Evolutionary conservation across 495 filamentous ascomycete species (phyloP), one percentile per base, ranked within the genome.

Genomic region (Patellaria atrata): DNA sequence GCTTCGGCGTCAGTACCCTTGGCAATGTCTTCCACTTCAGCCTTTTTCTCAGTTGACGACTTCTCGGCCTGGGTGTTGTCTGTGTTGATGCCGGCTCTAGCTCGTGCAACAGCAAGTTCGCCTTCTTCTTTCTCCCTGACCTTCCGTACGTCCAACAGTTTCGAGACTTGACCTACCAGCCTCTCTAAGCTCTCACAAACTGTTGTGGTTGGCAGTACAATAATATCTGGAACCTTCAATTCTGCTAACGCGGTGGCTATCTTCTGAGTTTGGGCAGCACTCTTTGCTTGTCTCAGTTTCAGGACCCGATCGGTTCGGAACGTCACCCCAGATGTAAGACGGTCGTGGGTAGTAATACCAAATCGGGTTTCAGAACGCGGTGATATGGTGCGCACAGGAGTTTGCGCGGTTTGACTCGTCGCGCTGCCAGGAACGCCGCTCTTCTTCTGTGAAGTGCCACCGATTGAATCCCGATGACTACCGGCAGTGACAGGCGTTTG

Each of bases 241-340:
- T 96, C 79, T 13, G 69, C 63, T 12, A 96, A 68, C 3, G 75
- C 77, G 13, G 75, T 71, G 22, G 67, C 77, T 37, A 94, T 82
- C 48, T 85, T 82, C 44, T 71, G 62, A 22, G 82, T 81, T 53
- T 91, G 82, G 10, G 81, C 71, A 28, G 77, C 75, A 14, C 71
- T 78, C 57, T 94, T 94, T 32, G 79, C 80, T 40, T 77, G 74
- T 30, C 81, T 75, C 20, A 84, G 67, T 55, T 89, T 87, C 45
- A 73, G 75, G 37, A 87, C 72, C 47, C 72, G 76, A 48, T 94
- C 85, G 43, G 77, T 77, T 22, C 82, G 77, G 71, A 92, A 94
- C 17, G 82, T 57, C 47, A 82, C 60, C 33, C 78, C 64, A 22
- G 65, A 63, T 12, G 79, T 71, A 16, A 94, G 65, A 0, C 85